Conservation (phyloP, 257 asterid species). For the Solanum chilense region DNA sequence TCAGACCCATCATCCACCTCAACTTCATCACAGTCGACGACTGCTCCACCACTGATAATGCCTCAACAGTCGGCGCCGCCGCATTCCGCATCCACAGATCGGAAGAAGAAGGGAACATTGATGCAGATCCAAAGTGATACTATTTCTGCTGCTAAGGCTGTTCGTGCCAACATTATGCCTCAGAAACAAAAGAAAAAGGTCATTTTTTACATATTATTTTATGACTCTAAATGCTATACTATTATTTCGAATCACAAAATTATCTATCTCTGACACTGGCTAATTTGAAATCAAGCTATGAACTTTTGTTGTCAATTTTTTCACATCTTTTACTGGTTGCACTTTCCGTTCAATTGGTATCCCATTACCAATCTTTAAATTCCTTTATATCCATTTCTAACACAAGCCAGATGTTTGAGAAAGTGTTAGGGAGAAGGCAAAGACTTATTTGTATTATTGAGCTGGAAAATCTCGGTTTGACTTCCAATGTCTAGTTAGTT, state of each 20-base stretch:
- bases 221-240: background rate
- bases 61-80: conserved; percentile 39
- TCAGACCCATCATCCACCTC: conserved; percentile 63
- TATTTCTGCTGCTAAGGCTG: conserved; percentile 87
- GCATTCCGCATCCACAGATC: conserved; percentile 42
- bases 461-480: background rate
- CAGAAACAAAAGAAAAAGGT: conserved; percentile 84
- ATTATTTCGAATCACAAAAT: background rate
- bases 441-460: background rate
- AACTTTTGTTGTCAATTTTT: background rate
- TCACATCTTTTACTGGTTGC: background rate
- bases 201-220: background rate
- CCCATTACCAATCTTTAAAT: background rate
- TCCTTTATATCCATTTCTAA: background rate
- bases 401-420: background rate
- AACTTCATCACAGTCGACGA: conserved; percentile 3
- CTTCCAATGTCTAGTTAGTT: background rate
- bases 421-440: background rate
- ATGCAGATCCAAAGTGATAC: conserved; percentile 99
- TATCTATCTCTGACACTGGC: background rate
- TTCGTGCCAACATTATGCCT: conserved; percentile 78
- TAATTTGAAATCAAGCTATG: background rate
- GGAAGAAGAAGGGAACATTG: conserved; percentile 80
- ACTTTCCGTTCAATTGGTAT: background rate
- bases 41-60: conserved; percentile 12